Evolutionary conservation across 2,329 filamentous ascomycete species (phyloP), one percentile per base, ranked within the genome.

Genomic region (Chrysoporthe cubensis): DNA sequence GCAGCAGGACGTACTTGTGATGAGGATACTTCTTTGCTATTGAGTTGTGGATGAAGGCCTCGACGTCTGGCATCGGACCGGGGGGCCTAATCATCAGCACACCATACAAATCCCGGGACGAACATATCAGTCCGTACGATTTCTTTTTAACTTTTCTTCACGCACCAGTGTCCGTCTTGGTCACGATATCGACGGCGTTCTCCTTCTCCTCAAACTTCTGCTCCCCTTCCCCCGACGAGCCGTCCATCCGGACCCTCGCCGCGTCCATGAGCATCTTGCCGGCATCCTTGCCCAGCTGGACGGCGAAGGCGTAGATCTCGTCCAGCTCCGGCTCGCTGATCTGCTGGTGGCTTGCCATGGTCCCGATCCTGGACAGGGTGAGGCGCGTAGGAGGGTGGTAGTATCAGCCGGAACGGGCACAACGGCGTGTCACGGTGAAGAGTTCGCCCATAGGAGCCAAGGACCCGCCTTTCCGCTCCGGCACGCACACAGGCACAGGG

Each of bases 181-280:
- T 94, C 26, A 94, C 91, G 70, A 94, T 87, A 76, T 94, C 91
- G 13, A 94, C 91, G 1, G 90, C 85, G 75, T 87, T 93, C 71
- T 91, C 88, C 76, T 94, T 94, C 78, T 93, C 90, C 8, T 82
- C 79, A 65, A 85, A 83, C 1, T 73, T 75, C 73, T 67, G 71
- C 48, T 71, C 57, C 43, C 71, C 66, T 57, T 71, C 66, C 50
- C 73, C 76, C 18, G 56, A 54, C 18, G 74, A 73, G 48, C 78
- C 80, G 11, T 78, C 79, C 72, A 85, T 86, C 44, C 89, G 83
- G 70, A 82, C 76, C 71, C 85, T 82, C n/a, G 89, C 87, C 14
- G 87, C 88, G 60, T 88, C 83, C 75, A 91, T 85, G 54, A 94
- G 83, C 74, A 92, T 83, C 65, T 85, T 79, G 7, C 91, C 91